phyloP scores from a whole-genome alignment of 1,284 basidiomycete species.

The Schizophyllum commune region DNA sequence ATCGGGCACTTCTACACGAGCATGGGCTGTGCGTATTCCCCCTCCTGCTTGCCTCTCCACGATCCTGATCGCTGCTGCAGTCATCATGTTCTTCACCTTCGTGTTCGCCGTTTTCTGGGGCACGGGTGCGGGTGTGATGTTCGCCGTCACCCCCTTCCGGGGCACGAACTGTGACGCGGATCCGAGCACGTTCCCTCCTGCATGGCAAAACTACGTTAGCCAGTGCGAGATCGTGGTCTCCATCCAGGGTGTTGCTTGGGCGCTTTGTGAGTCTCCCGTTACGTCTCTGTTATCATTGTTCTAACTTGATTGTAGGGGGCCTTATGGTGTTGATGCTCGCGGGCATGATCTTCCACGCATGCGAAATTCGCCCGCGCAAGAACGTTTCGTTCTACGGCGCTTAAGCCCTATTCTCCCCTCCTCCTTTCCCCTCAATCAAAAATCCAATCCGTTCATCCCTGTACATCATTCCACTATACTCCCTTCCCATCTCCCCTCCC shows the following conservation, averaged over 20 bases:
- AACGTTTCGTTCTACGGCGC: neutral
- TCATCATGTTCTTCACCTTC: conserved; percentile 18
- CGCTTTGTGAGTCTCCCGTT: conserved; percentile 15
- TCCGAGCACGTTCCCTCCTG: conserved; percentile 12
- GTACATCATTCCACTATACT: neutral
- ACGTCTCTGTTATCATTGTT: neutral
- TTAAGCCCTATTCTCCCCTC: neutral
- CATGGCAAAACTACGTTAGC: conserved; percentile 17
- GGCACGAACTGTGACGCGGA: conserved; percentile 14
- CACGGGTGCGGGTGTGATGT: conserved; percentile 22
- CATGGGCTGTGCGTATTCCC: conserved; percentile 17
- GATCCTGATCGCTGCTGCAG: conserved; percentile 3
- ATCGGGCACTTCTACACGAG: conserved; percentile 18
- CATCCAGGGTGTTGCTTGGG: conserved; percentile 22
- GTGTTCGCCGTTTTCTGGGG: conserved; percentile 23
- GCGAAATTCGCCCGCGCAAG: neutral
- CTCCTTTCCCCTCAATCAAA: neutral
- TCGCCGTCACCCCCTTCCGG: conserved; percentile 18
- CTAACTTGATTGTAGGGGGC: conserved; percentile 13
- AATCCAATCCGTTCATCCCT: neutral
- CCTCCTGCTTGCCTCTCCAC: neutral
- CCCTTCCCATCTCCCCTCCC: neutral
- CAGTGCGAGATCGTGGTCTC: conserved; percentile 20
- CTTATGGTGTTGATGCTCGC: conserved; percentile 17
- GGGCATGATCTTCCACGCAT: conserved; percentile 17